These are phyloP conservation scores for Leptosphaerulina australis DNA, from an alignment of 2,329 filamentous ascomycete genomes.

Conservation along the genomic window DNA sequence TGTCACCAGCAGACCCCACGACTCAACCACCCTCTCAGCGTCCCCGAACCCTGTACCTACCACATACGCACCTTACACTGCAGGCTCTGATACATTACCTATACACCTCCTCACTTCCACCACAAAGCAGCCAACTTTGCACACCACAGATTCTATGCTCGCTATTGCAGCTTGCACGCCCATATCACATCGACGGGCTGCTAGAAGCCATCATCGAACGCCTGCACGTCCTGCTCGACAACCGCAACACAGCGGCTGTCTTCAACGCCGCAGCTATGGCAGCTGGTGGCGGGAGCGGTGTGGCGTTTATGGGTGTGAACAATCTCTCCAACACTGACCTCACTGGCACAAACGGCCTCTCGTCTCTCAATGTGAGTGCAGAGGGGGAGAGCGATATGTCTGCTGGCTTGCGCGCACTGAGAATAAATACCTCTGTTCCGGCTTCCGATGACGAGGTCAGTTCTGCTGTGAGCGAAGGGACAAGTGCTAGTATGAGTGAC, in stretches of 20 bases:
- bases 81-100: conserved; percentile 90
- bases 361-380: conserved; percentile 14
- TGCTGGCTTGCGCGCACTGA: conserved; percentile 48
- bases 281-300: conserved; percentile 86
- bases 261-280: conserved; percentile 99
- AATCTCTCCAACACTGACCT: conserved; percentile 25
- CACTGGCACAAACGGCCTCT: conserved; percentile 39
- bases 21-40: conserved; percentile 66
- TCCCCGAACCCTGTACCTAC: conserved; percentile 87
- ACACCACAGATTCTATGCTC: conserved; percentile 96
- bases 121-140: conserved; percentile 76
- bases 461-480: conserved; percentile 39
- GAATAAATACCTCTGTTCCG: conserved; percentile 58
- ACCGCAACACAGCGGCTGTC: conserved; percentile 90
- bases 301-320: conserved; percentile 62
- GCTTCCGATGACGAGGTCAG: conserved; percentile 44
- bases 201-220: conserved; percentile 92
- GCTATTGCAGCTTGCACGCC: conserved; percentile 87
- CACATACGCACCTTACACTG: conserved; percentile 87
- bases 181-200: conserved; percentile 90
- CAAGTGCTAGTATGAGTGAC: conserved; percentile 41
- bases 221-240: conserved; percentile 86
- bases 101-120: conserved; percentile 88
- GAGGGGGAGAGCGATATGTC: conserved; percentile 40
- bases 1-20: conserved; percentile 61